Evolutionary conservation across 768 basidiomycete genomes (phyloP), one percentile per base, ranked within the genome.

Genomic region (Boletus coccyginus): DNA sequence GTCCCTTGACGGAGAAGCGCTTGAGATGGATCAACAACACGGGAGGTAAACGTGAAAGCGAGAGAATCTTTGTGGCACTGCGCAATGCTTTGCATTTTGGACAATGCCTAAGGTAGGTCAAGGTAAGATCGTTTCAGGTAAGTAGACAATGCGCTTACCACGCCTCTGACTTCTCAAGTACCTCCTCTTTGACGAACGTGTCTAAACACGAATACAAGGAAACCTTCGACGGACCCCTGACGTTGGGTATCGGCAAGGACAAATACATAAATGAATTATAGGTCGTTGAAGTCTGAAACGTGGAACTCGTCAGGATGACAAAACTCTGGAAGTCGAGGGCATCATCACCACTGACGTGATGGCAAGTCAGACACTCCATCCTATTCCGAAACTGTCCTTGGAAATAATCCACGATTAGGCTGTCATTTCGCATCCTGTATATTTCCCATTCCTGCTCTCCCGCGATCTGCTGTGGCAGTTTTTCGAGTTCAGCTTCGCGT

Each of bases 231-330:
- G 80, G 76, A 24, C 78, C 77, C 53, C 81, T 81, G 29, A 78
- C 76, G 19, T 81, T 75, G 2, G 95, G 94, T 47, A 99, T 86
- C 1, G 96, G 95, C 46, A 99, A 70, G 50, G 93, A 88, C 50
- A 99, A 80, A 59, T 94, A 95, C 78, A 97, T 98, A 73, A 98
- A 98, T 8, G 90, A 81, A 68, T 98, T 97, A 65, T 95, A 98
- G 6, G 95, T 98, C 29, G 94, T 98, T 31, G 95, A 97, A 6
- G 95, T 98, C 94, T 98, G 62, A 11, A 35, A 50, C 46, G 41
- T 39, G 45, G 40, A 35, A 14, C 35, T 31, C 52, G 31, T 69
- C 40, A 68, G 56, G 24, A 50, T n/a, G 16, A 44, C 31, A 50
- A 55, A 46, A 48, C 45, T 52, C 42, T 50, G 42, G 47, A 51